Base-by-base conservation (phyloP, 208 protist genomes). In the Leishmania major region DNA sequence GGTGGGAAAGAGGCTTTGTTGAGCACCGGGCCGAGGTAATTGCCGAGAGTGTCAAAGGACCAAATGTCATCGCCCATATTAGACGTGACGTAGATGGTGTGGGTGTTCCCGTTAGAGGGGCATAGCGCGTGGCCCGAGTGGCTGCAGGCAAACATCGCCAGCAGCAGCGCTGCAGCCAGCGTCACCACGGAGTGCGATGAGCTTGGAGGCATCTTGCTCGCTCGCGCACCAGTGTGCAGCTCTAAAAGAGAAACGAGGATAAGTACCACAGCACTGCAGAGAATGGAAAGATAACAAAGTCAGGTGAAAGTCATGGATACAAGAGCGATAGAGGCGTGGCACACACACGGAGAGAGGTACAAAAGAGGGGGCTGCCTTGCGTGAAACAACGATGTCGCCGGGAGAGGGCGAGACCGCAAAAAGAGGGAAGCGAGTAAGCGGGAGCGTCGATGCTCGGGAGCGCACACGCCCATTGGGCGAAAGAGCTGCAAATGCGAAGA, bases 31-130 rank as follows among this genome's bases (percentile, higher is more conserved):
- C 94, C 94, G 51, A 97, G 87, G 83, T 92, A 96, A 49, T 89
- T 92, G 17, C 94, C 94, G 25, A 84, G 81, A 3, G 94, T 95
- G 79, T 96, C 92, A 81, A 96, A 97, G 35, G 94, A 92, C 93
- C 89, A 95, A 57, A 97, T 96, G 80, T 97, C 96, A 79, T 93
- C 87, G 64, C 93, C 94, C 90, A 95, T 95, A 81, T 97, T 97
- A 10, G 93, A 92, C 3, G 94, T 97, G 13, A 96, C 86, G 88
- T 97, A 97, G 55, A 97, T 80, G 35, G 90, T 87, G 77, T 94
- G 94, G 7, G 91, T 96, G 84, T 97, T 97, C 71, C 94, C 94
- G 86, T 97, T 97, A 37, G 92, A 87, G 22, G 94, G 94, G 80
- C 94, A 97, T 6, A 85, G 53, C 1, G 90, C 91, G n/a, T 80